Evolutionary conservation across 441 rosid genomes (phyloP), one percentile per base, ranked within the genome.

Genomic region (Raphanus hybrid): DNA sequence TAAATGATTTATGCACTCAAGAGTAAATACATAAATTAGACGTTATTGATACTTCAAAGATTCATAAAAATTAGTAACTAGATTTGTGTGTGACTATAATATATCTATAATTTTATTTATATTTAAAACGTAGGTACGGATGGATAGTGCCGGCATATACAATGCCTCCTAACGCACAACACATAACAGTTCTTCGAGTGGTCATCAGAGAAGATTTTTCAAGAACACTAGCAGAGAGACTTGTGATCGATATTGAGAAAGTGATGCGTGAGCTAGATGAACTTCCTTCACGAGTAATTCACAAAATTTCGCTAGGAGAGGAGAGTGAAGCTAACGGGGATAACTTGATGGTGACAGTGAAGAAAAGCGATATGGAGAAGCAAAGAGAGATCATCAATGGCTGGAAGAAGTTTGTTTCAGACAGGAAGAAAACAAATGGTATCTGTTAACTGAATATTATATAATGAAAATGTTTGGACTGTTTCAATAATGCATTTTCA

Each of bases 271-370:
- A 54, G 23, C 59, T 54, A 23, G 59, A 54, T 54, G 59, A 54
- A 23, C 59, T 54, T 54, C 59, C 23, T 15, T 54, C 59, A 54
- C 59, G 59, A 54, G 59, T 54, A 54, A 54, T 54, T 18, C 59
- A 54, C 11, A 54, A 54, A 54, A 54, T 15, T 15, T 54, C 26
- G 1, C 11, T 54, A 1, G 59, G 11, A 54, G 59, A 54, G 59
- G 59, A 54, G 59, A 54, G 59, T 54, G 59, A 54, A 16, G 55
- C 55, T 48, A 6, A n/a, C 59, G 23, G 23, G 4, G 10, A 54
- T 54, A 54, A 54, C 59, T 54, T 54, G 59, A 54, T 54, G 59
- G 59, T 54, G 26, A 54, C 23, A 4, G 59, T 54, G 23, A 15
- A 54, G 59, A 54, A 54, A 54, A 54, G 5, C 10, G 23, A 54